Base-by-base conservation (phyloP, 768 basidiomycete species). In the Dioszegia crocea region DNA sequence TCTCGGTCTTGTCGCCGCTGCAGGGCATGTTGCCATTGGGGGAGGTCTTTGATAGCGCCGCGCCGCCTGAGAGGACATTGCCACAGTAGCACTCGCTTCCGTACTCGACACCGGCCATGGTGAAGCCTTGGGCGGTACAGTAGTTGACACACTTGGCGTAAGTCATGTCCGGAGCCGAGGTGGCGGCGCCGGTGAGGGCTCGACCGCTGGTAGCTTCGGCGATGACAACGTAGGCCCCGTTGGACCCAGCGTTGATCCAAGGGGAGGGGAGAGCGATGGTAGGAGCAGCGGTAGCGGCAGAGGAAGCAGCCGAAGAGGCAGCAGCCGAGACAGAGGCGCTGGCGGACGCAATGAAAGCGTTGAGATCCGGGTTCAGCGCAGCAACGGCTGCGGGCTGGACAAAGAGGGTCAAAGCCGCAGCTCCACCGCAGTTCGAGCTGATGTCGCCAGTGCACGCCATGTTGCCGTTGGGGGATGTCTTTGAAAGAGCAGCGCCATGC, bases 371-470 rank as follows among this genome's bases (percentile, higher is more conserved):
- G n/a, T 51, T 56, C 16, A 61, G 40, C 26, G n/a, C 21, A 23
- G 50, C 23, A 36, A 60, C 52, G 24, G 58, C 39, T 8, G 46
- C 39, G 58, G 58, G 40, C 8, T 29, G 31, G 45, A 59, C 62
- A 55, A 57, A 70, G 39, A 66, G 39, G n/a, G 43, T 56, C 10
- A 70, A 31, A 24, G 65, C 60, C 10, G 40, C 61, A 0, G 65
- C 48, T 1, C 65, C 68, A 57, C 68, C 68, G 43, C 68, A 70
- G 23, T 56, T 63, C 12, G 41, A 36, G 10, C 23, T 60, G 12
- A 57, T 31, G 51, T 63, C 62, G 39, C 73, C 73, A 12, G 51
- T 46, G 53, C 73, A 75, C n/a, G 64, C 21, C 70, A 72, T 70
- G 56, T 41, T 45, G 31, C 64, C 64, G 48, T 53, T 41, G 56